Evolutionary conservation across 108 stramenopile genomes (phyloP), one percentile per base, ranked within the genome.

Genomic region (Nitzschia sp.): DNA sequence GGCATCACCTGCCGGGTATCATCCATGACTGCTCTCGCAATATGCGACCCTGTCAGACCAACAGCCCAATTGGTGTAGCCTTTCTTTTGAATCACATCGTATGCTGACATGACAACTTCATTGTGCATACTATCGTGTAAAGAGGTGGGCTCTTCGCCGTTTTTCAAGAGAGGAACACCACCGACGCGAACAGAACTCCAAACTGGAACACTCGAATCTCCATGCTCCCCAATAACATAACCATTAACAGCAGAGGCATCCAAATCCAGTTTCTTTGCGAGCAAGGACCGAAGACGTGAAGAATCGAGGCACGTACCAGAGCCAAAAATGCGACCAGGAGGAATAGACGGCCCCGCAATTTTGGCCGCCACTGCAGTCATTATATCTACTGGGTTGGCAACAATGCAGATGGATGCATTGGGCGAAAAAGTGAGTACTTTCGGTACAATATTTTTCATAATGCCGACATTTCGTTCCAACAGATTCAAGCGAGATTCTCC

Each of bases 21-120:
- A 38, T 76, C 50, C 52, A 85, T 27, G 2, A 81, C 62, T 5
- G 62, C 71, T 34, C 77, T 58, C 6, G 64, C 80, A 44, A 85
- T 80, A 52, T 71, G 45, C 0, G 80, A 75, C 15, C 32, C 54
- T 1, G 78, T 68, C 34, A 85, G 34, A 30, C 73, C 74, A 29
- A 78, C 77, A 6, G 76, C 79, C 72, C 73, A 82, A 53, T 79
- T 82, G 26, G 84, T 85, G 54, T 79, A 82, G 19, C 84, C 84
- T 45, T 85, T 85, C 5, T 25, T 26, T 17, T 63, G n/a, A 56
- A 82, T 80, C 17, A 85, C 80, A 63, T 76, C 75, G 29, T 56
- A 69, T 1, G 75, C 84, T 1, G 69, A 53, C 6, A 77, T 66
- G 19, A 85, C 60, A 45, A 85, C 80, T 15, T 69, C 76, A 0